phyloP scores from a whole-genome alignment of 257 asterid genomes.

The Ocimum tenuiflorum region DNA sequence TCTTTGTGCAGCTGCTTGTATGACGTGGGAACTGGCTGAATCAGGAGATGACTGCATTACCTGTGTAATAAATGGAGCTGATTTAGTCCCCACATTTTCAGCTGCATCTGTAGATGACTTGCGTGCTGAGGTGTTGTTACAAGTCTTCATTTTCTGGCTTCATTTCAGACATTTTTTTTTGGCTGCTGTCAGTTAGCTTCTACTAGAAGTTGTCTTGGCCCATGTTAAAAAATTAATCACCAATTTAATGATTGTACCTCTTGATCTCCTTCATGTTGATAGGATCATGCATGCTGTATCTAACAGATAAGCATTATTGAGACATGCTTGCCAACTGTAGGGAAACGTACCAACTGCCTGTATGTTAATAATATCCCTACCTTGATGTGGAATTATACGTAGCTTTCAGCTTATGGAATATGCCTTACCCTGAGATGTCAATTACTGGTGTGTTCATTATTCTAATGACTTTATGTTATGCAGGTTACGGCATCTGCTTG shows the following conservation, averaged over 20 bases:
- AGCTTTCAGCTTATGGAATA: neutral
- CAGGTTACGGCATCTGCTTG: constrained; percentile 99
- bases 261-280: neutral
- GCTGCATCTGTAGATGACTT: constrained; percentile 94
- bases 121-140: constrained; percentile 77
- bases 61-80: constrained; percentile 87
- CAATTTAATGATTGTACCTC: neutral
- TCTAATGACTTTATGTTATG: constrained; percentile 13
- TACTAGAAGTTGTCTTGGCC: neutral
- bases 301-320: neutral
- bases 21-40: constrained; percentile 99
- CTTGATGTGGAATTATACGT: no score
- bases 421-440: neutral
- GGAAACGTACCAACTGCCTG: no score
- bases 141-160: neutral
- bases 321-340: neutral
- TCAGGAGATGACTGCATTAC: constrained; percentile 76
- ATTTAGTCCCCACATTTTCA: constrained; percentile 92
- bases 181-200: neutral
- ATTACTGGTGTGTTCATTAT: neutral
- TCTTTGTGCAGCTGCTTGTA: constrained; percentile 78
- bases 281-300: neutral
- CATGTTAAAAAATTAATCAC: neutral
- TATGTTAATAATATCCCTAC: no score
- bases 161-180: neutral